Evolutionary conservation across 2,329 filamentous ascomycete species (phyloP), one percentile per base, ranked within the genome.

Genomic region (Polychaeton citri): DNA sequence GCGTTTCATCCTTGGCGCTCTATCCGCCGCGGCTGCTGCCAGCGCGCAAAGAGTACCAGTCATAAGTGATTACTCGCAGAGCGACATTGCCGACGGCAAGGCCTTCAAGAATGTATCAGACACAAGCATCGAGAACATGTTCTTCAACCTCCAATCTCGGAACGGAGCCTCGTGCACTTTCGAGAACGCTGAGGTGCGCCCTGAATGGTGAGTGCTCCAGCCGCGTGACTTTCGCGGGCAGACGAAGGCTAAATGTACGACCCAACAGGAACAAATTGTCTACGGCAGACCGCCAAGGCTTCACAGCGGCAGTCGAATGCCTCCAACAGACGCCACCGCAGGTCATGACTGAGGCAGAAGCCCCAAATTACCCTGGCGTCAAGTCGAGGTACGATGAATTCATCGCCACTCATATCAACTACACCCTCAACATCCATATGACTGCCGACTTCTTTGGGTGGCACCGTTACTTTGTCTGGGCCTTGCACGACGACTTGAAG

Each of bases 401-500:
- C 34, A 47, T 53, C 24, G 51, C 51, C 17, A 54, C 50, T 19
- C 52, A 55, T 43, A 54, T 55, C 41, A 53, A 55, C 38, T 50
- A 53, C 39, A 55, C 54, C 12, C 21, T 50, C 30, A 44, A 48
- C 37, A 51, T 54, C 21, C 53, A 55, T 37, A 44, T 46, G 34
- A 54, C 52, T 1, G 52, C 50, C 21, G 50, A 53, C 41, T 54
- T 54, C 41, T 46, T 54, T 7, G 45, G 61, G 19, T 64, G 62
- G 62, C 62, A 65, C 42, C 51, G 62, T 5, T 57, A 58, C 38
- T 62, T 59, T 41, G 58, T 57, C 7, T 56, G 64, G 53, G 47
- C 54, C n/a, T 61, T 63, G 38, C 63, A 66, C 40, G 54, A 63
- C 40, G 59, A 60, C 19, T 50, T 66, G 9, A 49, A 44, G 40